These are phyloP conservation scores for Rutidosis leptorrhynchoides DNA, from an alignment of 129 eudicot genomes.

Conservation along the genomic window DNA sequence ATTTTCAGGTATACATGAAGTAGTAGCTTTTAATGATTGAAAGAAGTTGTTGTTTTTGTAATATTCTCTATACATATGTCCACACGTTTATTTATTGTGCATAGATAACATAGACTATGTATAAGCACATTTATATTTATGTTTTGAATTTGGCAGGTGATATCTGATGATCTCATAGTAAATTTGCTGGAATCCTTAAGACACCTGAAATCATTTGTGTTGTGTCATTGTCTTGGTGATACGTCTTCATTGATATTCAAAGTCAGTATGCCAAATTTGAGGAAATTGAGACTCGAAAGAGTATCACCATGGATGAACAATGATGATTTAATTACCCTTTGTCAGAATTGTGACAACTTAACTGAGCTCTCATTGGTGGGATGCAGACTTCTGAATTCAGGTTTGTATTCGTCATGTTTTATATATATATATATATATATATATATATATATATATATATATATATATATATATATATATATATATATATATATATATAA, in stretches of 20 bases:
- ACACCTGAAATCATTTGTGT: conserved; percentile 51
- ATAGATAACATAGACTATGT: neutral
- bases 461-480: no score
- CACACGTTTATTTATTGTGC: neutral
- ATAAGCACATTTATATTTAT: neutral
- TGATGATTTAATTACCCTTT: conserved; percentile 55
- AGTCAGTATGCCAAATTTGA: conserved; percentile 55
- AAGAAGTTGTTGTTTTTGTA: neutral
- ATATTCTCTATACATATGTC: neutral
- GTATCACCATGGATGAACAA: conserved; percentile 83
- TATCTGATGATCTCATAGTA: conserved; percentile 54
- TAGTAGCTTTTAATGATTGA: neutral
- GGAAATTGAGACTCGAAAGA: conserved; percentile 82
- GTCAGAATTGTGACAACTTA: conserved; percentile 51
- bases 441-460: no score
- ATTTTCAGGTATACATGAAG: conserved; percentile 67
- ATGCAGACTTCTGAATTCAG: conserved; percentile 68
- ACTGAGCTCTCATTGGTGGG: conserved; percentile 70
- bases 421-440: neutral
- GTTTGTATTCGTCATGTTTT: conserved; percentile 34
- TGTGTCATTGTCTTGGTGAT: conserved; percentile 86
- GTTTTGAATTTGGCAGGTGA: conserved; percentile 46
- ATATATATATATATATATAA: no score
- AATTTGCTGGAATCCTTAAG: conserved; percentile 41
- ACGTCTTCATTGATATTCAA: conserved; percentile 49